phyloP scores from a whole-genome alignment of 495 filamentous ascomycete genomes.

The Corynascus novoguineensis region DNA sequence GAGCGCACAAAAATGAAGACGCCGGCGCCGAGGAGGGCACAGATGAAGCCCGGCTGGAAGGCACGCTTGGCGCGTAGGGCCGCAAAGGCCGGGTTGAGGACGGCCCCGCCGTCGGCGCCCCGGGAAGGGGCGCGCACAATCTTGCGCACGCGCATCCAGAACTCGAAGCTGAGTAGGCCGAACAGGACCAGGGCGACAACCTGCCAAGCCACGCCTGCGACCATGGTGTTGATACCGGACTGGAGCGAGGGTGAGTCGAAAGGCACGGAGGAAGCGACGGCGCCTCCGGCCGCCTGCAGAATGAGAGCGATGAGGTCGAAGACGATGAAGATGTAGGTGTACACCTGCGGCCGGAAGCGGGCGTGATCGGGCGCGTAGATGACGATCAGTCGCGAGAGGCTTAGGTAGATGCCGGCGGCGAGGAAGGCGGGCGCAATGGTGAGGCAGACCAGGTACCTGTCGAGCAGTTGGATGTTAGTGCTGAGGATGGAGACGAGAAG shows the following conservation, averaged over 20 bases:
- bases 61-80: background rate
- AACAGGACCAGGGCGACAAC: constrained; percentile 37
- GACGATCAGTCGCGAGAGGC: constrained; percentile 33
- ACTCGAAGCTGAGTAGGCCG: constrained; percentile 9
- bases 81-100: constrained; percentile 7
- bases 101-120: too few species aligned
- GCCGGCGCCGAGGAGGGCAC: constrained; percentile 12
- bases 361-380: constrained; percentile 37
- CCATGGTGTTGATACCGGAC: constrained; percentile 43
- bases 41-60: constrained; percentile 4
- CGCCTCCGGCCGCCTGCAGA: constrained; percentile 49
- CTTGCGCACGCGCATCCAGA: constrained; percentile 16
- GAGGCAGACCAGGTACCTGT: constrained; percentile 33
- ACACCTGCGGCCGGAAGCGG: constrained; percentile 32
- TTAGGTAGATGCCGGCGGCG: constrained; percentile 25
- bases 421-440: constrained; percentile 34
- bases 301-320: constrained; percentile 47
- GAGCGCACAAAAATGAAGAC: constrained; percentile 34
- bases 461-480: background rate
- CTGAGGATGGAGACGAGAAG: background rate
- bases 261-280: constrained; percentile 27
- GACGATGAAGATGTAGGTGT: constrained; percentile 48
- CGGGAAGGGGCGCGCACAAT: too few species aligned
- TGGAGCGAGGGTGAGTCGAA: background rate
- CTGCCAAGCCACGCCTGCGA: constrained; percentile 40